Evolutionary conservation across 2,329 filamentous ascomycete species (phyloP).

Genomic region (Exophiala dermatitidis): DNA sequence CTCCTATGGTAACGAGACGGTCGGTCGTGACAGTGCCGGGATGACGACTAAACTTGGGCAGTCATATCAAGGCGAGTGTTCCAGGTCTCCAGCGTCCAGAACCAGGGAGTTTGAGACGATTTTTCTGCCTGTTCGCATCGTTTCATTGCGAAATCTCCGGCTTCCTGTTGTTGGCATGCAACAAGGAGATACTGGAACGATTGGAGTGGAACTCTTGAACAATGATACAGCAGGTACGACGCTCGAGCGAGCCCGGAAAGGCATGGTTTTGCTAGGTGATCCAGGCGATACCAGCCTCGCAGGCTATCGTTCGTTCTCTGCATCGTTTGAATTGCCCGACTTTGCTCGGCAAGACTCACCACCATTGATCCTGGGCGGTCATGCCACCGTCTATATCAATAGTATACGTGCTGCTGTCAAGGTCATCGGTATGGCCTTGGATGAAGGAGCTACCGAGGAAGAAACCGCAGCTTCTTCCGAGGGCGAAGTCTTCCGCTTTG

Average conservation of each 20-base stretch:
- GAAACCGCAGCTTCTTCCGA: slow-evolving; percentile 30
- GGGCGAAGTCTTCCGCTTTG: slow-evolving; percentile 40
- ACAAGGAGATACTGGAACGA: slow-evolving; percentile 78
- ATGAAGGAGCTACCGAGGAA: slow-evolving; percentile 20
- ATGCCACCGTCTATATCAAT: slow-evolving; percentile 71
- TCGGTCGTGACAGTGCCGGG: neutral
- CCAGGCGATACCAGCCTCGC: neutral
- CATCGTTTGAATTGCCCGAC: slow-evolving; percentile 59
- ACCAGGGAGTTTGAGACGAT: neutral
- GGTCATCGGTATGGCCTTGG: slow-evolving; percentile 52
- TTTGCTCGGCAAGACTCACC: slow-evolving; percentile 39
- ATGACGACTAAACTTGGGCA: slow-evolving; percentile 1
- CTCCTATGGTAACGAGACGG: slow-evolving; percentile 10
- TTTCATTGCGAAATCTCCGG: slow-evolving; percentile 80
- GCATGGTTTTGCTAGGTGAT: slow-evolving; percentile 23
- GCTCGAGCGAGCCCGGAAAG: slow-evolving; percentile 24
- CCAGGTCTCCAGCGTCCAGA: neutral
- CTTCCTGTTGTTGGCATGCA: slow-evolving; percentile 70
- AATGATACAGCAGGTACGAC: neutral
- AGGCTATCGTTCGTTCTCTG: slow-evolving; percentile 33
- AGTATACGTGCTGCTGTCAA: slow-evolving; percentile 78
- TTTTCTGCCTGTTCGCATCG: slow-evolving; percentile 57
- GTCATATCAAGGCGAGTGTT: slow-evolving; percentile 13
- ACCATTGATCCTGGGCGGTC: slow-evolving; percentile 49
- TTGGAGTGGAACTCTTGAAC: slow-evolving; percentile 47